A percentile compares a stretch with the other conserved stretches of the same genome.
phyloP scores from a whole-genome alignment of 331 rosid genomes.

The Quercus tomentella region DNA sequence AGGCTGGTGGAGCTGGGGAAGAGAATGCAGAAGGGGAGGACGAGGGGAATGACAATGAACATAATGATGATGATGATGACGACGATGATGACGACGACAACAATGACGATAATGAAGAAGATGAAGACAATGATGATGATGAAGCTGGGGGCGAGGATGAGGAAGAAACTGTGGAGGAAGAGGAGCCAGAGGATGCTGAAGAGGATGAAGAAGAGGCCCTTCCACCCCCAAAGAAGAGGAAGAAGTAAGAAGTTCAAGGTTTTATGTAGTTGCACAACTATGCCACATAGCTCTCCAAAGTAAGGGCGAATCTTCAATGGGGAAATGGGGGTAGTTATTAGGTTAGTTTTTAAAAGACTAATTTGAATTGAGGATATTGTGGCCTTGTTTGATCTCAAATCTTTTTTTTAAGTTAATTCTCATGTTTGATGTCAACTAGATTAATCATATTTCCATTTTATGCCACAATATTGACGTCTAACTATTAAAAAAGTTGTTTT shows the following conservation, averaged over 20 bases:
- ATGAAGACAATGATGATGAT: background rate
- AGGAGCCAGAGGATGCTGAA: conserved; percentile 32
- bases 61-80: conserved; percentile 26
- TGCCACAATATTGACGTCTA: background rate
- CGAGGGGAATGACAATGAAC: conserved; percentile 25
- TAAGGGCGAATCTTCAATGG: background rate
- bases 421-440: background rate
- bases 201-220: conserved; percentile 81
- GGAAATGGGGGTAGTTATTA: background rate
- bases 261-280: background rate
- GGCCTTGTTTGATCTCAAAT: background rate
- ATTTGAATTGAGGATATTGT: background rate
- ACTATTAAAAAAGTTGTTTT: too few relatives aligned
- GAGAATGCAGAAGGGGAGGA: conserved; percentile 52
- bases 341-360: background rate
- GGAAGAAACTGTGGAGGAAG: conserved; percentile 44
- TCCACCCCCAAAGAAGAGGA: conserved; percentile 96
- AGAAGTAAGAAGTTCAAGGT: conserved; percentile 46
- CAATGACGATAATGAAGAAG: conserved; percentile 17
- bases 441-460: background rate
- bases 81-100: conserved; percentile 7
- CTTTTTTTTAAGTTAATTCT: background rate
- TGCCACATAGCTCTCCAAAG: background rate
- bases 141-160: conserved; percentile 41
- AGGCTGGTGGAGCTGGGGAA: conserved; percentile 50